These are phyloP conservation scores for Solidago caesia DNA, from an alignment of 129 eudicot species.

Conservation along the genomic window DNA sequence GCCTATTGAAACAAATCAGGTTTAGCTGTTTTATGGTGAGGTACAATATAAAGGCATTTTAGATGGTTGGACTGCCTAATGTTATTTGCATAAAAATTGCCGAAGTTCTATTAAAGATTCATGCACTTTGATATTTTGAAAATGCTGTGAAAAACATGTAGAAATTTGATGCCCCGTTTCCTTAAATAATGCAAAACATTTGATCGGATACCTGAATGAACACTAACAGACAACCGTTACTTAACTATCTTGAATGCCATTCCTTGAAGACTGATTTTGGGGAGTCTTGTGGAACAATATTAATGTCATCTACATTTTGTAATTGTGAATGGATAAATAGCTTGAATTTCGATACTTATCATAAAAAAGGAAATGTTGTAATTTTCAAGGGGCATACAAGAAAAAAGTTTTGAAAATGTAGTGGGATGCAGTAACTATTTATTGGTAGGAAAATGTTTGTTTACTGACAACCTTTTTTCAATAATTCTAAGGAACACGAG, in stretches of 20 bases:
- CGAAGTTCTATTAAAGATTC: neutral
- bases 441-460: neutral
- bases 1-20: neutral
- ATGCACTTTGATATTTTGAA: neutral
- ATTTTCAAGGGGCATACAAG: neutral
- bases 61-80: neutral
- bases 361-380: neutral
- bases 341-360: neutral
- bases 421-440: neutral
- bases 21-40: conserved; percentile 3
- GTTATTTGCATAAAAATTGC: neutral
- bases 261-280: neutral
- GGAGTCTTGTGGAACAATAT: conserved; percentile 1
- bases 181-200: neutral
- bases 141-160: conserved; percentile 14
- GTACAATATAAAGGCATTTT: conserved; percentile 1
- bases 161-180: conserved; percentile 3
- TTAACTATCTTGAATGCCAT: neutral
- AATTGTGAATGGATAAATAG: neutral
- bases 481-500: neutral
- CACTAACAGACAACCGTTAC: neutral
- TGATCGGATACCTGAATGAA: neutral
- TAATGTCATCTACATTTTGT: neutral
- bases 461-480: neutral
- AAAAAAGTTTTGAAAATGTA: neutral